Evolutionary conservation across 257 asterid genomes (phyloP).

Genomic region (Solanum pinnatisectum): DNA sequence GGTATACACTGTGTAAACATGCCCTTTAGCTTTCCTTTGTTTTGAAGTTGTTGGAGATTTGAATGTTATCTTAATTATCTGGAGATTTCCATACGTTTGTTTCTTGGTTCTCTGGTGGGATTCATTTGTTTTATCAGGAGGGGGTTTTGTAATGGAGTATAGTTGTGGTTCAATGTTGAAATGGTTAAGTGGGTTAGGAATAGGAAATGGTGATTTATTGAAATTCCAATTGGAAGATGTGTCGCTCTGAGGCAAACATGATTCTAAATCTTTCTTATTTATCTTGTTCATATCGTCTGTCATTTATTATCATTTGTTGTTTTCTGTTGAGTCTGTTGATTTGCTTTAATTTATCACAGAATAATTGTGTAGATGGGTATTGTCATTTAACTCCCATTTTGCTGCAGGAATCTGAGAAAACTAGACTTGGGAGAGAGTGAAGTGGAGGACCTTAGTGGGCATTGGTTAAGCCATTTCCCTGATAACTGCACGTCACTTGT

Average conservation of each 20-base stretch:
- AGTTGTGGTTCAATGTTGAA: not conserved
- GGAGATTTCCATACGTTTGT: not conserved
- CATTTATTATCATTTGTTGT: not conserved
- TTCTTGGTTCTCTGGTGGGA: not conserved
- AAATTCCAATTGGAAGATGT: not conserved
- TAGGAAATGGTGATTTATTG: not conserved
- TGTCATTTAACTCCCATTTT: not conserved
- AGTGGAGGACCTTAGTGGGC: slow-evolving; percentile 59
- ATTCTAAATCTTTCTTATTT: not conserved
- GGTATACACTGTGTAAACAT: not conserved
- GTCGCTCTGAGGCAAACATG: not conserved
- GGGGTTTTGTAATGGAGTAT: not conserved
- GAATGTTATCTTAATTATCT: not conserved
- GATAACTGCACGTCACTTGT: slow-evolving; percentile 47
- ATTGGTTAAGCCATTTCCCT: slow-evolving; percentile 68
- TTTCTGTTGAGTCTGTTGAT: not conserved
- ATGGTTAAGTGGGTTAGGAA: not conserved
- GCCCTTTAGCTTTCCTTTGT: not conserved
- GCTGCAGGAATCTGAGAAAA: slow-evolving; percentile 49
- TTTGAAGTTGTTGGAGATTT: not conserved
- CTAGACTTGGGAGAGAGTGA: slow-evolving; percentile 65
- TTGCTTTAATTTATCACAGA: not conserved
- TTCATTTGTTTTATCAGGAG: not conserved
- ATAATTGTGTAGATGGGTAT: not conserved
- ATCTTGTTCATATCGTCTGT: not conserved